Percentiles rank a stretch among this genome's conserved stretches.
Conservation (phyloP, 2,329 filamentous ascomycete species). For the Fusarium camptoceras region DNA sequence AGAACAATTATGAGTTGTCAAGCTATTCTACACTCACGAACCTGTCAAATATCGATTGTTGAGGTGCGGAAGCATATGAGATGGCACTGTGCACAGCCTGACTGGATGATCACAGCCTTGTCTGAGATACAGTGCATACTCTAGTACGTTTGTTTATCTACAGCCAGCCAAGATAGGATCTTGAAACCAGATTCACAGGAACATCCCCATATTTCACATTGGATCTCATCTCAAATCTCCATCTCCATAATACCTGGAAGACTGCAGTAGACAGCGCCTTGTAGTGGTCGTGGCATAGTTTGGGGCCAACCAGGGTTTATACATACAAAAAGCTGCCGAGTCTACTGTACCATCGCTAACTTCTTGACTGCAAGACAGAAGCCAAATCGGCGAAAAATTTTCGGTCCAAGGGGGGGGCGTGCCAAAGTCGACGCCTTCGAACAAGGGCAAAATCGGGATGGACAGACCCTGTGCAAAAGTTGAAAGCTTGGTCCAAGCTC, state of each 20-base stretch:
- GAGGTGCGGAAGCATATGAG: constrained; percentile 7
- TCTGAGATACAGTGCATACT: background rate
- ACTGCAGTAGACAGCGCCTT: constrained; percentile 3
- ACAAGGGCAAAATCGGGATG: constrained; percentile 44
- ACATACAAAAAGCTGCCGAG: constrained; percentile 18
- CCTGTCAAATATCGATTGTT: background rate
- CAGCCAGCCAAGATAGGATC: constrained; percentile 16
- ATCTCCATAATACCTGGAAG: constrained; percentile 1
- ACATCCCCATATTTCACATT: constrained; percentile 23
- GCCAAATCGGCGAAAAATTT: constrained; percentile 41
- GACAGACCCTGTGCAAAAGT: constrained; percentile 38
- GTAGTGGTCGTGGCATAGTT: constrained; percentile 19
- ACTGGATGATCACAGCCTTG: constrained; percentile 12
- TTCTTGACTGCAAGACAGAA: constrained; percentile 11
- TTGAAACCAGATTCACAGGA: constrained; percentile 13
- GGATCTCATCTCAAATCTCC: constrained; percentile 27
- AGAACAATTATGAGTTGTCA: background rate
- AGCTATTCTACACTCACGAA: constrained; percentile 10
- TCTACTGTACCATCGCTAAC: constrained; percentile 27
- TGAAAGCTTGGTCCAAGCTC: constrained; percentile 40
- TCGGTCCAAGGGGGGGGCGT: constrained; percentile 42
- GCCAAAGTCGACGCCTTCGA: background rate
- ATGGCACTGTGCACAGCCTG: constrained; percentile 29
- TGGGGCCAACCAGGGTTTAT: constrained; percentile 34
- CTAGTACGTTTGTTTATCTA: background rate